Conservation (phyloP, 1,284 basidiomycete genomes). For the Heterobasidion irregulare region DNA sequence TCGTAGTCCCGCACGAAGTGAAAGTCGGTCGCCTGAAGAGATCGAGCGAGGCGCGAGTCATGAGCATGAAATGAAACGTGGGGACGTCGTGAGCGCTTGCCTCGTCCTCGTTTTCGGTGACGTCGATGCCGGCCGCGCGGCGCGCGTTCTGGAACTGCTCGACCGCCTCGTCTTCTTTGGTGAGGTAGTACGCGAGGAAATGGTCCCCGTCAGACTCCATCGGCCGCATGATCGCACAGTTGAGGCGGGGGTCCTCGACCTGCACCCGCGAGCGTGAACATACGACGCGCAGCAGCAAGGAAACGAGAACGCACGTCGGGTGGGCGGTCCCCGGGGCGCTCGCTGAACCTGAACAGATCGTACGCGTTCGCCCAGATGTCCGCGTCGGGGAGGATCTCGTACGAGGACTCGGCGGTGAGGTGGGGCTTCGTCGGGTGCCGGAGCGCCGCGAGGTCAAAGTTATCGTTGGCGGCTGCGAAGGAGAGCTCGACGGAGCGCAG, state of each 20-base stretch:
- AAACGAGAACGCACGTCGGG: slow-evolving; percentile 40
- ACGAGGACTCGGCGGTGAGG: slow-evolving; percentile 75
- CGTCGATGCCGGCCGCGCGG: slow-evolving; percentile 16
- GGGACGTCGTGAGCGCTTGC: slow-evolving; percentile 20
- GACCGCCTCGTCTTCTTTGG: slow-evolving; percentile 68
- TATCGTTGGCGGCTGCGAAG: slow-evolving; percentile 58
- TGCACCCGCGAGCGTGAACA: slow-evolving; percentile 18
- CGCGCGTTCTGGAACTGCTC: slow-evolving; percentile 45
- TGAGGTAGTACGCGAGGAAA: slow-evolving; percentile 85
- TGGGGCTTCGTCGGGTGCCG: slow-evolving; percentile 76
- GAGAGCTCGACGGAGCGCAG: slow-evolving; percentile 78
- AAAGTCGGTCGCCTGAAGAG: slow-evolving; percentile 52
- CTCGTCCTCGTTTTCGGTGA: slow-evolving; percentile 35
- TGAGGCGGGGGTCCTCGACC: slow-evolving; percentile 69
- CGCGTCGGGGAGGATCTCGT: slow-evolving; percentile 80
- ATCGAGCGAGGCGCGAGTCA: not conserved
- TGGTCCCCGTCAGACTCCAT: slow-evolving; percentile 83
- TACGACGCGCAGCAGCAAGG: not conserved
- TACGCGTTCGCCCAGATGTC: slow-evolving; percentile 88
- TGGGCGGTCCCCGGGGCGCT: slow-evolving; percentile 74
- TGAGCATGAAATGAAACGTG: not conserved
- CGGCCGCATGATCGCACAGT: slow-evolving; percentile 81
- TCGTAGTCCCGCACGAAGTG: slow-evolving; percentile 76
- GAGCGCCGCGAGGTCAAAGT: slow-evolving; percentile 49
- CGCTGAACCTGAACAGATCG: slow-evolving; percentile 82